These are phyloP conservation scores for Diaporthe sp. DNA, from an alignment of 2,329 filamentous ascomycete species.

Conservation along the genomic window DNA sequence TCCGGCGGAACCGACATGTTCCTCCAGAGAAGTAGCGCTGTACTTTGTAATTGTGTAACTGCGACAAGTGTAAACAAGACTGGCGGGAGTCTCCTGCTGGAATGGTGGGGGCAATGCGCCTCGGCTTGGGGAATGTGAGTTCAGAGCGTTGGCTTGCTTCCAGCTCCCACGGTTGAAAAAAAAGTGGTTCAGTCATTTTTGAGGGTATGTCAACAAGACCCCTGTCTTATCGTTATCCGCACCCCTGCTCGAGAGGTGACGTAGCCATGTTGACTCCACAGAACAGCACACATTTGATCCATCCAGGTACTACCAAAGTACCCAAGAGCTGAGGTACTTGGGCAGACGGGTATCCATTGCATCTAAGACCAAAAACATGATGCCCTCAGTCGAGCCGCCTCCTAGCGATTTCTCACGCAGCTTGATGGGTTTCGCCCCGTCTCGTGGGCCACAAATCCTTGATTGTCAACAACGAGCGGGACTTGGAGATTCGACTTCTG, in stretches of 20 bases:
- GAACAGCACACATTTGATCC: conserved; percentile 25
- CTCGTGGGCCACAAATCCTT: not conserved
- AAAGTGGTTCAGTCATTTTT: conserved; percentile 13
- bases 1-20: conserved; percentile 71
- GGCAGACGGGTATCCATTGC: not conserved
- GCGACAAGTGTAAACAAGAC: not conserved
- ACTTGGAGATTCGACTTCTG: not conserved
- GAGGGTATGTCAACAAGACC: conserved; percentile 18
- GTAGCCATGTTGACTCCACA: conserved; percentile 32
- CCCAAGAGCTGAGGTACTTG: not conserved
- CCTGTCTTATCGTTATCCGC: conserved; percentile 30
- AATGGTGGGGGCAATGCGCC: conserved; percentile 23
- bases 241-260: conserved; percentile 25
- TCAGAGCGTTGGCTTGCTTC: not conserved
- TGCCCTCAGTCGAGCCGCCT: not conserved
- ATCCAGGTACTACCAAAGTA: conserved; percentile 3
- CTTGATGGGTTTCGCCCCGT: not conserved
- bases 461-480: not conserved
- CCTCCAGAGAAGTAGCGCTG: conserved; percentile 11
- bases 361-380: not conserved
- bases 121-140: conserved; percentile 9
- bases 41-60: too few species aligned
- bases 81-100: not conserved
- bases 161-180: not conserved
- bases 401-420: not conserved